These are phyloP conservation scores for Nematodospora valgi DNA, from an alignment of 805 yeast genomes.

Conservation along the genomic window DNA sequence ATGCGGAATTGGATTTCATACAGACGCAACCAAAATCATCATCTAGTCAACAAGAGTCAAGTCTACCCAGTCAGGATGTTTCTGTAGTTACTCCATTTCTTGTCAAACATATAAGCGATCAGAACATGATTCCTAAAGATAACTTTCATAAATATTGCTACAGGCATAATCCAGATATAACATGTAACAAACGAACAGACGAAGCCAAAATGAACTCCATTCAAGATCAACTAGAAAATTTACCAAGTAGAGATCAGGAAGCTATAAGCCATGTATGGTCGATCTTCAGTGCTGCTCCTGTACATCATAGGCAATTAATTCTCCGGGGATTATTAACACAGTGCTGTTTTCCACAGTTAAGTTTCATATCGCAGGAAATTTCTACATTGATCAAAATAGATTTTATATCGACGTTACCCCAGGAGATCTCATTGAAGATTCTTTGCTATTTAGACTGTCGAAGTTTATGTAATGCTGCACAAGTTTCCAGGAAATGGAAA, in stretches of 20 bases:
- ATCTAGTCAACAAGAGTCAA: too few relatives aligned
- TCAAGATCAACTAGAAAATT: slow-evolving; percentile 52
- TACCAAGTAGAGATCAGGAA: slow-evolving; percentile 70
- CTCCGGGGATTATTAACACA: slow-evolving; percentile 81
- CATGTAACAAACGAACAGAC: slow-evolving; percentile 68
- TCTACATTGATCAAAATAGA: slow-evolving; percentile 80
- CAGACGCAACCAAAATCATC: too few relatives aligned
- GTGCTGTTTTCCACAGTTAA: slow-evolving; percentile 93
- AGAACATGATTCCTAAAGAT: slow-evolving; percentile 42
- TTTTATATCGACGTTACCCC: slow-evolving; percentile 79
- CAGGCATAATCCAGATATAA: slow-evolving; percentile 87
- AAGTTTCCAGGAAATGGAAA: slow-evolving; percentile 86
- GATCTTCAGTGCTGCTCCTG: slow-evolving; percentile 71
- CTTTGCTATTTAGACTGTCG: slow-evolving; percentile 88
- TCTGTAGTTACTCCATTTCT: slow-evolving; percentile 40
- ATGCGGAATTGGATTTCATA: too few relatives aligned
- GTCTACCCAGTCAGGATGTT: slow-evolving; percentile 13
- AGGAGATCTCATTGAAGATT: slow-evolving; percentile 80
- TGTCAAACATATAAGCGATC: slow-evolving; percentile 40
- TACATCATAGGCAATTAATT: slow-evolving; percentile 67
- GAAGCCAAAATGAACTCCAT: slow-evolving; percentile 59
- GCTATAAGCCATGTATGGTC: slow-evolving; percentile 84
- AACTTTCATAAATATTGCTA: slow-evolving; percentile 76
- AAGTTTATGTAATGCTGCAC: slow-evolving; percentile 91
- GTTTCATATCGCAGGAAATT: slow-evolving; percentile 80